Conservation (phyloP, 202 grass and related monocot species). For the Setaria viridis region DNA sequence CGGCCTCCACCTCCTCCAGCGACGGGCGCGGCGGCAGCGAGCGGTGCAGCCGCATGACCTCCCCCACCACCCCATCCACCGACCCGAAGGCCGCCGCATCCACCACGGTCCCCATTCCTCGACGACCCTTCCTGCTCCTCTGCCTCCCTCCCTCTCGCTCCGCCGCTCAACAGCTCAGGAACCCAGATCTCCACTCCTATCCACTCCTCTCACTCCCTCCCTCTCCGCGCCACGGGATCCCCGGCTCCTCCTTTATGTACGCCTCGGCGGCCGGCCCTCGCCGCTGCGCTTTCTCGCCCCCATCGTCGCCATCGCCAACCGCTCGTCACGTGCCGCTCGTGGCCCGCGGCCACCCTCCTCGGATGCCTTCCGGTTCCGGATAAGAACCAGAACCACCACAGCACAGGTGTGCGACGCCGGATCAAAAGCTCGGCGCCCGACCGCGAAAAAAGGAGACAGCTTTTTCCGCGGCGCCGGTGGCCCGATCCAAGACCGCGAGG, state of each 20-base stretch:
- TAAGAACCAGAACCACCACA: conserved; percentile 50
- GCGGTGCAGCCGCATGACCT: conserved; percentile 87
- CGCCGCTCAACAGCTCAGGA: not conserved
- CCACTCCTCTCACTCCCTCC: not conserved
- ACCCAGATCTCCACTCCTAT: conserved; percentile 38
- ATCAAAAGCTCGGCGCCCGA: conserved; percentile 37
- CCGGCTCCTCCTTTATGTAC: conserved; percentile 45
- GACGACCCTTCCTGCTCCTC: not conserved
- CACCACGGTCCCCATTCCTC: conserved; percentile 61
- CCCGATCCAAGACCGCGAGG: conserved; percentile 41
- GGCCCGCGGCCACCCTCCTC: conserved; percentile 18
- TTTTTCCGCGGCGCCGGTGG: conserved; percentile 41
- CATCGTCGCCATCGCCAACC: conserved; percentile 60
- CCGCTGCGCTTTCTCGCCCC: conserved; percentile 50
- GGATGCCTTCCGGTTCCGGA: conserved; percentile 52
- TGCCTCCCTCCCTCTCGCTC: not conserved
- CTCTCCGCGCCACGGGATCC: conserved; percentile 2
- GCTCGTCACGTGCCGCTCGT: conserved; percentile 72
- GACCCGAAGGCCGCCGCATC: conserved; percentile 56
- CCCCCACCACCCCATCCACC: conserved; percentile 74
- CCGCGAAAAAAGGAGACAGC: not conserved
- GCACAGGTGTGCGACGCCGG: conserved; percentile 56
- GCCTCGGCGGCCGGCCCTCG: not conserved
- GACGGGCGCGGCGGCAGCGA: conserved; percentile 70
- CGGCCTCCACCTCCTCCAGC: conserved; percentile 84